phyloP scores from a whole-genome alignment of 306 rosid species.

The Calophaca sinica region DNA sequence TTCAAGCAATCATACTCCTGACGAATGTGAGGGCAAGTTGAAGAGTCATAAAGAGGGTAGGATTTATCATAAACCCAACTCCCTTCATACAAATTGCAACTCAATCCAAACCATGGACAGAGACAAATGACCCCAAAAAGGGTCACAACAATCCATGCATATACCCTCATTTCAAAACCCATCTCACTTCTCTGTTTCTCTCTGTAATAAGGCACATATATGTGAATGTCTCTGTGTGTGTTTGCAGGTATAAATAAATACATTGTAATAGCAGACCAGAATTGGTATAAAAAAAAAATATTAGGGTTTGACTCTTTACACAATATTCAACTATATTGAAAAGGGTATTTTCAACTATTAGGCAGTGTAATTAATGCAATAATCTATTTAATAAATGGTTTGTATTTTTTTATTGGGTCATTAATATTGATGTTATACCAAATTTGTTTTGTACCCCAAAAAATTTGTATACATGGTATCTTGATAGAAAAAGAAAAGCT shows the following conservation, averaged over 20 bases:
- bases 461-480: background rate
- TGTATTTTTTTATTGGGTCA: too few relatives aligned
- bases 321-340: too few relatives aligned
- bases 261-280: background rate
- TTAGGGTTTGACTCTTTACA: too few relatives aligned
- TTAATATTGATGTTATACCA: background rate
- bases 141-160: conserved; percentile 1
- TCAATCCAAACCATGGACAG: background rate
- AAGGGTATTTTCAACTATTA: too few relatives aligned
- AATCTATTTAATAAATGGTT: too few relatives aligned
- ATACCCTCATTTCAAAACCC: background rate
- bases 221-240: background rate
- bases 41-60: conserved; percentile 69
- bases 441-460: conserved; percentile 2
- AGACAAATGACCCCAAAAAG: background rate
- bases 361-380: too few relatives aligned
- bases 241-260: background rate
- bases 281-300: background rate
- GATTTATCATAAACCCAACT: conserved; percentile 61
- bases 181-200: background rate
- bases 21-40: conserved; percentile 56
- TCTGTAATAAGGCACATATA: too few relatives aligned
- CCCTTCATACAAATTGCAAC: conserved; percentile 64
- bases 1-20: conserved; percentile 62
- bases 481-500: background rate